These are phyloP conservation scores for Carpediemonas membranifera DNA, from an alignment of 78 protist genomes.

Conservation along the genomic window DNA sequence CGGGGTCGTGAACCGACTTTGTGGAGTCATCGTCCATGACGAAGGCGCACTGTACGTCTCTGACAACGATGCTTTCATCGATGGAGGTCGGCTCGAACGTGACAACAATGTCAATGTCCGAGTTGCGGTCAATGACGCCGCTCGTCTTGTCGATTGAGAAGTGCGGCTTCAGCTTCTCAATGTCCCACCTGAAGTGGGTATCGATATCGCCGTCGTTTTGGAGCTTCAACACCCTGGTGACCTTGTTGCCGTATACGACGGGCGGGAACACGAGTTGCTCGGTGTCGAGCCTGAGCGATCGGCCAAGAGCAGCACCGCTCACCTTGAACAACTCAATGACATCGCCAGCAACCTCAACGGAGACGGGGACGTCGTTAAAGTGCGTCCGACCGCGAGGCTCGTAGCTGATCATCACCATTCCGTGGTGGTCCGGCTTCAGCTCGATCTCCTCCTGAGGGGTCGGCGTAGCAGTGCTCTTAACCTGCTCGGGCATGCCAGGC, in stretches of 20 bases:
- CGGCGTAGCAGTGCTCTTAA: no score
- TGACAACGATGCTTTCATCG: slow-evolving; percentile 8
- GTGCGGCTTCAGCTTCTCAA: no score
- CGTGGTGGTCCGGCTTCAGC: no score
- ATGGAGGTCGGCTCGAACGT: slow-evolving; percentile 25
- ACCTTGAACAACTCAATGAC: slow-evolving; percentile 27
- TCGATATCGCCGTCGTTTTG: slow-evolving; percentile 60
- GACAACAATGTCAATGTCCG: no score
- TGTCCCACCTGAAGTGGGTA: slow-evolving; percentile 15
- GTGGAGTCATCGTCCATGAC: background rate
- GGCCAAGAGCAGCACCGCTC: slow-evolving; percentile 47
- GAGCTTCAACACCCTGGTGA: slow-evolving; percentile 22
- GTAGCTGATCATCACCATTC: no score
- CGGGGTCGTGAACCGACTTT: slow-evolving; percentile 9
- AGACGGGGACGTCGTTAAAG: no score
- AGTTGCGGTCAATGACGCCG: no score
- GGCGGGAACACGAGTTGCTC: slow-evolving; percentile 41
- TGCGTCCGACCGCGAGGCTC: no score
- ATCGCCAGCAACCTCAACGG: no score
- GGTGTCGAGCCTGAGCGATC: slow-evolving; percentile 42
- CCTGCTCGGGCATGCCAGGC: no score
- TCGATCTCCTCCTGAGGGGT: no score
- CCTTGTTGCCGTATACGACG: slow-evolving; percentile 25
- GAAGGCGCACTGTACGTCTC: slow-evolving; percentile 16
- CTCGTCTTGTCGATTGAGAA: no score